Percentiles rank a stretch among this genome's conserved stretches.
phyloP scores from a whole-genome alignment of 2,329 filamentous ascomycete species.

The Monosporascus ibericus region DNA sequence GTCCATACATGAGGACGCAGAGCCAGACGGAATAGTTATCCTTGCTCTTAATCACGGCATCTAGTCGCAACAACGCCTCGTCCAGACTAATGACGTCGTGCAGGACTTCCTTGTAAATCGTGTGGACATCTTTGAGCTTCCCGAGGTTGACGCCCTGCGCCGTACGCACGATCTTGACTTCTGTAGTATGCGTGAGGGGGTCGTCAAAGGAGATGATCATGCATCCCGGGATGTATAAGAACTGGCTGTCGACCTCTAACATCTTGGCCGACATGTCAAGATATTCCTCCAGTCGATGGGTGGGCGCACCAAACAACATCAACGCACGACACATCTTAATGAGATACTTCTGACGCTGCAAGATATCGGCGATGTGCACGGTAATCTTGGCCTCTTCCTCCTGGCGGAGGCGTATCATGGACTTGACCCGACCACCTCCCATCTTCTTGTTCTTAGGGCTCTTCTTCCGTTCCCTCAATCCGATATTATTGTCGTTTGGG shows the following conservation, averaged over 20 bases:
- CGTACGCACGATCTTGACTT: constrained; percentile 58
- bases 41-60: constrained; percentile 47
- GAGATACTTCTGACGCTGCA: constrained; percentile 58
- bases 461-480: constrained; percentile 17
- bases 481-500: constrained; percentile 10
- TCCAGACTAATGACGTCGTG: constrained; percentile 54
- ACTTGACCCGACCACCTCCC: constrained; percentile 22
- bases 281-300: constrained; percentile 86
- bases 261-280: constrained; percentile 86
- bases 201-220: constrained; percentile 95
- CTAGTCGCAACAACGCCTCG: constrained; percentile 47
- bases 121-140: constrained; percentile 54
- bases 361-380: constrained; percentile 54
- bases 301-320: constrained; percentile 87
- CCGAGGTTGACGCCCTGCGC: constrained; percentile 54
- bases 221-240: constrained; percentile 82
- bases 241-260: constrained; percentile 82
- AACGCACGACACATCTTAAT: constrained; percentile 76
- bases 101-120: constrained; percentile 59
- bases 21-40: constrained; percentile 48
- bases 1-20: constrained; percentile 60
- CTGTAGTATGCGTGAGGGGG: constrained; percentile 55
- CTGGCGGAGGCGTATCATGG: constrained; percentile 28
- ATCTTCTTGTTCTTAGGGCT: constrained; percentile 26
- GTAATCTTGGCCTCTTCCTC: constrained; percentile 35